phyloP scores from a whole-genome alignment of 169 alveolate genomes.

The Prorocentrum cordatum region DNA sequence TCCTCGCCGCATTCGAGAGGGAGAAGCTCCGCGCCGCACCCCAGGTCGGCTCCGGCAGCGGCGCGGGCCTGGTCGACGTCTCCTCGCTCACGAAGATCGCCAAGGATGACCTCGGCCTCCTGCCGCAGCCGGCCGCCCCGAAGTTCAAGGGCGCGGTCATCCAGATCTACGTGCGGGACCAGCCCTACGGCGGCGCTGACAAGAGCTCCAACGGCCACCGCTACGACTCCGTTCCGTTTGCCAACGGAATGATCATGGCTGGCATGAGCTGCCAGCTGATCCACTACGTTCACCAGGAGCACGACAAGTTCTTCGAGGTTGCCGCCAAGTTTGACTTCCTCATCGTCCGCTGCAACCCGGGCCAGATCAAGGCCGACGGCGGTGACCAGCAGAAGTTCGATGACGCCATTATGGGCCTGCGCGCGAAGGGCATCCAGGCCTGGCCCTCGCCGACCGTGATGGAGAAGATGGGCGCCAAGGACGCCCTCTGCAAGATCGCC shows the following conservation, averaged over 20 bases:
- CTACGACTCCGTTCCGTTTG: not conserved
- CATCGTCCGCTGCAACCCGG: constrained; percentile 5
- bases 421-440: not conserved
- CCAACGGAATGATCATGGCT: not conserved
- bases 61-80: too few species aligned
- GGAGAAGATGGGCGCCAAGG: constrained; percentile 41
- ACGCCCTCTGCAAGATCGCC: constrained; percentile 26
- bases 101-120: constrained; percentile 28
- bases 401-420: not conserved
- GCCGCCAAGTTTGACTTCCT: not conserved
- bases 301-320: constrained; percentile 38
- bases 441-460: constrained; percentile 4
- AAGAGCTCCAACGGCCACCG: not conserved
- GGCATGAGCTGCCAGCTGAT: constrained; percentile 6
- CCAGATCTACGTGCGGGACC: not conserved
- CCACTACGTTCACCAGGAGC: constrained; percentile 21
- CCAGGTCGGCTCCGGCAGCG: too few species aligned
- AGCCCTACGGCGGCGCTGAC: not conserved
- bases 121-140: constrained; percentile 29
- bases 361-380: constrained; percentile 17
- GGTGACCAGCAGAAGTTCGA: constrained; percentile 24
- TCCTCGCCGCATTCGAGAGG: too few species aligned
- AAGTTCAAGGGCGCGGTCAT: not conserved
- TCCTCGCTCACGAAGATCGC: constrained; percentile 8
- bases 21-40: too few species aligned